phyloP scores from a whole-genome alignment of 78 protist species.

The Creolimax fragrantissima region DNA sequence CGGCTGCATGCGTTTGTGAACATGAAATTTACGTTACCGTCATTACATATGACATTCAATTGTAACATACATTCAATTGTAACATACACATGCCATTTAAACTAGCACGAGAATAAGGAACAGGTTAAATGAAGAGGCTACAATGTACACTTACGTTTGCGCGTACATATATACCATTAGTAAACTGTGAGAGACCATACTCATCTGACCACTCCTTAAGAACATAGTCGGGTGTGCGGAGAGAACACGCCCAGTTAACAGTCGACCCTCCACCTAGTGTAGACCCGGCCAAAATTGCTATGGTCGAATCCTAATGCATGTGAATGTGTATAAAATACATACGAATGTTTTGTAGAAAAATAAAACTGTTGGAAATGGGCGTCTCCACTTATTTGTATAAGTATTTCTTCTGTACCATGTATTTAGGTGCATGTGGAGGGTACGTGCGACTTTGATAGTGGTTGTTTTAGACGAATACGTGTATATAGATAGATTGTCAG shows the following conservation, averaged over 20 bases:
- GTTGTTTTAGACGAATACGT: no score
- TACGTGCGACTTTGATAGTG: no score
- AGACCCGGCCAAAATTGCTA: background rate
- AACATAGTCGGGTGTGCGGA: background rate
- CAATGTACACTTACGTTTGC: background rate
- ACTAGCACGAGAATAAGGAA: background rate
- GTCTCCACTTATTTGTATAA: no score
- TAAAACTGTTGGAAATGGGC: no score
- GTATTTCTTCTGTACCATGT: no score
- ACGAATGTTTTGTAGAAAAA: no score
- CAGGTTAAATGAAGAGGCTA: background rate
- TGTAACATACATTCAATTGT: background rate
- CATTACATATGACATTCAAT: background rate
- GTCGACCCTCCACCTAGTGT: background rate
- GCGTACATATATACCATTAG: background rate
- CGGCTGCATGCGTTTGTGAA: no score
- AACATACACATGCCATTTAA: background rate
- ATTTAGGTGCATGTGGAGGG: no score
- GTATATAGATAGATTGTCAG: no score
- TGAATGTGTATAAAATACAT: background rate
- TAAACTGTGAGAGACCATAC: background rate
- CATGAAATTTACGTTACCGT: background rate
- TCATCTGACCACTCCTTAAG: background rate
- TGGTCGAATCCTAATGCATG: background rate
- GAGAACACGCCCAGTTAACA: background rate